A percentile compares a stretch with the other conserved stretches of the same genome.
Conservation (phyloP, 1,139 yeast species). For the Pichia sp. region DNA sequence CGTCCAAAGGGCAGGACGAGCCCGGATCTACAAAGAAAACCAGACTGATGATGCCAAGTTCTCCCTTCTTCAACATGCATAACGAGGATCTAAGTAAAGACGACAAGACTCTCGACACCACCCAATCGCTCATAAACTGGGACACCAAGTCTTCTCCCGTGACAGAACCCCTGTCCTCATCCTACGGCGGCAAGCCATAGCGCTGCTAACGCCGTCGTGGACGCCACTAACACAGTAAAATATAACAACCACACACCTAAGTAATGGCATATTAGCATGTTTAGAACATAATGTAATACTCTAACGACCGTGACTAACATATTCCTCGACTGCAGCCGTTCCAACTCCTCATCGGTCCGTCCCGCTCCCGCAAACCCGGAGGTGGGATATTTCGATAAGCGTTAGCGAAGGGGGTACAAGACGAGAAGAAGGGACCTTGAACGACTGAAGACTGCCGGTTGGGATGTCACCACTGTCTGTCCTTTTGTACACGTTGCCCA, state of each 20-base stretch:
- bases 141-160: conserved; percentile 27
- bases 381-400: not conserved
- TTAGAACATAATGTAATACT: too few species aligned
- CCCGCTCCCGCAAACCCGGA: not conserved
- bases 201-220: too few species aligned
- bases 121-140: conserved; percentile 25
- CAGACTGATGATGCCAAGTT: conserved; percentile 28
- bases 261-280: too few species aligned
- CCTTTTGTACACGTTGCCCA: not conserved
- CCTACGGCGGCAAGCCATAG: not conserved
- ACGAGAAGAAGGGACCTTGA: not conserved
- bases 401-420: not conserved
- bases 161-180: conserved; percentile 20
- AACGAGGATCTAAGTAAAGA: conserved; percentile 20
- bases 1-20: not conserved
- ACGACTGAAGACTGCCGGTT: not conserved
- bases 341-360: not conserved
- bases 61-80: conserved; percentile 28
- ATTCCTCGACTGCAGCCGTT: not conserved
- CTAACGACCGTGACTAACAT: too few species aligned
- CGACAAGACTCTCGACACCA: conserved; percentile 20
- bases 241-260: too few species aligned
- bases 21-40: not conserved
- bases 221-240: too few species aligned
- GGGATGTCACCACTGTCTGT: not conserved